Percentiles rank a stretch among this genome's conserved stretches.
phyloP scores from a whole-genome alignment of 1,284 basidiomycete genomes.

The Apiotrichum akiyoshidainum region DNA sequence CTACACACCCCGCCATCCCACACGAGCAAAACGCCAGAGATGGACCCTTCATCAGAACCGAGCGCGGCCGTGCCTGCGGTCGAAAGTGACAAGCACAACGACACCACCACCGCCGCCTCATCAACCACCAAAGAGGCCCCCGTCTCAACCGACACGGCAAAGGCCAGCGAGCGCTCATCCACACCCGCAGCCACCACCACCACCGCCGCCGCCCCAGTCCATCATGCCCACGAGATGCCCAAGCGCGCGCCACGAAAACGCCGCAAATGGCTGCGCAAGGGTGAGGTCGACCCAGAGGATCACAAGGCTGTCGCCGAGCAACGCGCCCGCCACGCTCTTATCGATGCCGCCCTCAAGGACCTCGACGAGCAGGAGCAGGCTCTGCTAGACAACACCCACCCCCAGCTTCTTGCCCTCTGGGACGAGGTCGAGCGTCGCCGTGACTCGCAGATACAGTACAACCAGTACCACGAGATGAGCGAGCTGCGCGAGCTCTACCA shows the following conservation, averaged over 20 bases:
- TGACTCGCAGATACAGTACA: conserved; percentile 20
- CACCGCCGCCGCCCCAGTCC: too few species aligned
- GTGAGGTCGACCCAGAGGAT: conserved; percentile 49
- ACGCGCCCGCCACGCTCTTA: conserved; percentile 21
- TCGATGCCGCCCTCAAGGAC: conserved; percentile 29
- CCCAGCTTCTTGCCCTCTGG: conserved; percentile 29
- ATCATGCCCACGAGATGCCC: conserved; percentile 1
- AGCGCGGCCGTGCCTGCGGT: not conserved
- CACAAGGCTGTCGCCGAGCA: conserved; percentile 41
- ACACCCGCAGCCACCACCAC: not conserved
- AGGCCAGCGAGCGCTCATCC: not conserved
- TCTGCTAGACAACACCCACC: conserved; percentile 27
- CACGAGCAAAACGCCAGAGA: conserved; percentile 5
- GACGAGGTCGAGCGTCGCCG: conserved; percentile 31
- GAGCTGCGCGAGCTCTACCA: conserved; percentile 23
- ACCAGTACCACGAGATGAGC: conserved; percentile 15
- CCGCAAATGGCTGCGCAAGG: conserved; percentile 42
- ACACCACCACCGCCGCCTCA: not conserved
- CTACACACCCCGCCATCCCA: conserved; percentile 9
- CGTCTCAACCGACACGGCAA: not conserved
- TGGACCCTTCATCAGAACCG: not conserved
- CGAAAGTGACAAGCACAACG: not conserved
- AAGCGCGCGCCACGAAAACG: conserved; percentile 34
- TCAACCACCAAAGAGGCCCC: not conserved
- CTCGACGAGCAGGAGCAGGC: conserved; percentile 34